Conservation (phyloP, 2,329 filamentous ascomycete genomes). For the Dactylellina cionopaga region DNA sequence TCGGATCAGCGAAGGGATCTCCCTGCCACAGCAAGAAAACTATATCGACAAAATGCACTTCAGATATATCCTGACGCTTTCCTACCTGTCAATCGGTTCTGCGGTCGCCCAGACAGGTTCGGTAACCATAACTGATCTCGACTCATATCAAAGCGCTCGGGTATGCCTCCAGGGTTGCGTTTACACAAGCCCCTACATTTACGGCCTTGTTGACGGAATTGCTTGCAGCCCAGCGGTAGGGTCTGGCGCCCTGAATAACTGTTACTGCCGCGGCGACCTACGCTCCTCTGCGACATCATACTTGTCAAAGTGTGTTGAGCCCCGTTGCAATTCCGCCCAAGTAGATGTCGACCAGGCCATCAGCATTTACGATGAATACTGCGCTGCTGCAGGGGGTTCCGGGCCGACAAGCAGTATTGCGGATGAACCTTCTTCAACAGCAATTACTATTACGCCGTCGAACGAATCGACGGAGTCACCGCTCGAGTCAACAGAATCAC, state of each 20-base stretch:
- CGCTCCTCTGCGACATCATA: neutral
- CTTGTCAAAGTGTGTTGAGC: neutral
- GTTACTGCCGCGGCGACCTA: constrained; percentile 1
- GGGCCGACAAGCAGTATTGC: neutral
- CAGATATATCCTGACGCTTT: neutral
- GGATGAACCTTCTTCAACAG: neutral
- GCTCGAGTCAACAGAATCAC: no score
- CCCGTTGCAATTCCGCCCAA: constrained; percentile 2
- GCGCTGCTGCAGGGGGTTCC: neutral
- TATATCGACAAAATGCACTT: neutral
- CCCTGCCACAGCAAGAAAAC: neutral
- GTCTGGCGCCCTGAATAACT: neutral
- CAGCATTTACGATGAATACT: constrained; percentile 5
- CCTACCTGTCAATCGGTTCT: neutral
- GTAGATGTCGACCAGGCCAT: constrained; percentile 3
- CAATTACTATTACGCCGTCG: no score
- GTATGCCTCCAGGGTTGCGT: neutral
- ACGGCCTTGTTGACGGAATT: neutral
- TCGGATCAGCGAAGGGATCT: neutral
- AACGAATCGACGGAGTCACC: no score
- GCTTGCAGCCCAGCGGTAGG: neutral
- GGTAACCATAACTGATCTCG: neutral
- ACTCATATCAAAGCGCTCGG: neutral
- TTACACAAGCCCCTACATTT: neutral
- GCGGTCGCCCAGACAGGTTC: neutral